These are phyloP conservation scores for Aureobasidium sp. DNA, from an alignment of 2,329 filamentous ascomycete genomes.

Conservation along the genomic window DNA sequence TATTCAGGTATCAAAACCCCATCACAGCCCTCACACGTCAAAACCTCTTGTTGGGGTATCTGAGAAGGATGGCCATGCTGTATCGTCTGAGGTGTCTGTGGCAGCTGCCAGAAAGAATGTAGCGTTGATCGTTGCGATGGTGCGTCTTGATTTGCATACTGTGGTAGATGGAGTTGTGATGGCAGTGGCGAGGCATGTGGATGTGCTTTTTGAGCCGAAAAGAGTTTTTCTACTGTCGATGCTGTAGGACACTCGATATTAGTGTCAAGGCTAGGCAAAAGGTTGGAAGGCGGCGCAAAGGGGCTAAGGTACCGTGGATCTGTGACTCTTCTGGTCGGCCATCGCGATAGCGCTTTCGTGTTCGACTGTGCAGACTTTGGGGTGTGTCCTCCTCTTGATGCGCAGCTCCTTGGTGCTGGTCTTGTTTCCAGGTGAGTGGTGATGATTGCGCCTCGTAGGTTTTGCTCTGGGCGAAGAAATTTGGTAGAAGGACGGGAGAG, in stretches of 20 bases:
- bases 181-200: constrained; percentile 26
- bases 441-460: constrained; percentile 16
- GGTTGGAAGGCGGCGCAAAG: constrained; percentile 18
- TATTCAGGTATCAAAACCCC: constrained; percentile 26
- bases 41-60: constrained; percentile 17
- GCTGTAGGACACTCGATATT: constrained; percentile 27
- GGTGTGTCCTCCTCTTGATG: neutral
- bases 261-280: constrained; percentile 16
- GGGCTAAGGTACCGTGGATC: constrained; percentile 42
- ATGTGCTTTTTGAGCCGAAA: constrained; percentile 35
- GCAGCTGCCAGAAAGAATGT: constrained; percentile 42
- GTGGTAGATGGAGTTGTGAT: constrained; percentile 21
- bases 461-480: constrained; percentile 27
- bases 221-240: constrained; percentile 39
- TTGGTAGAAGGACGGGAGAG: constrained; percentile 21
- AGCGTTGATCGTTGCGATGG: constrained; percentile 37
- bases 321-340: constrained; percentile 49
- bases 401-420: neutral
- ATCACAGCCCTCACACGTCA: constrained; percentile 41
- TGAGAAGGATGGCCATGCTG: no score
- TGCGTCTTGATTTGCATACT: neutral
- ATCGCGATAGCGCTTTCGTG: constrained; percentile 52
- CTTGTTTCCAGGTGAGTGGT: neutral
- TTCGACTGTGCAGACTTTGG: constrained; percentile 44
- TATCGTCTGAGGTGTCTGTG: constrained; percentile 19